Percentiles rank a stretch among this genome's conserved stretches.
Conservation (phyloP, 2,329 filamentous ascomycete genomes). For the Claviceps sp. region DNA sequence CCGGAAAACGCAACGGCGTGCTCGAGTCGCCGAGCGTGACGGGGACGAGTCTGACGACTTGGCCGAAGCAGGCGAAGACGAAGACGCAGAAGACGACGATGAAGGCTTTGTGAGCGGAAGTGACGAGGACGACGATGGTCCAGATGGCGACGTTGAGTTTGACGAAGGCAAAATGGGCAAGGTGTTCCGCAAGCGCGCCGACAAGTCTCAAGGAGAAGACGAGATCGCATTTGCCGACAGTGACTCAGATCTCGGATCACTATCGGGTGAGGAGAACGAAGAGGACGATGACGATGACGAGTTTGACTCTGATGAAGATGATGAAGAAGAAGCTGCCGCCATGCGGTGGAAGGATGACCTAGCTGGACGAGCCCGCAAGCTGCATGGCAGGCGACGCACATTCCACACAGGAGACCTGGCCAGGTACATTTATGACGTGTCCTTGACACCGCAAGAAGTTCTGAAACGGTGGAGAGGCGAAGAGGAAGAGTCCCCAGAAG, state of each 20-base stretch:
- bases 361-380: conserved; percentile 54
- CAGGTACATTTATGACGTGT: conserved; percentile 77
- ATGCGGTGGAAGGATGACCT: conserved; percentile 84
- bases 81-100: conserved; percentile 13
- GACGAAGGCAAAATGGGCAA: conserved; percentile 46
- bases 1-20: conserved; percentile 43
- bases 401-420: conserved; percentile 76
- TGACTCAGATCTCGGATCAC: conserved; percentile 86
- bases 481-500: conserved; percentile 38
- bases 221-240: conserved; percentile 89
- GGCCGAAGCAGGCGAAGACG: conserved; percentile 24
- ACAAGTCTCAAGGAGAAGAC: conserved; percentile 43
- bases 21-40: conserved; percentile 46
- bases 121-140: conserved; percentile 32
- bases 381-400: conserved; percentile 56
- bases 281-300: conserved; percentile 31
- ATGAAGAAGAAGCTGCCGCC: conserved; percentile 58
- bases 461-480: conserved; percentile 70
- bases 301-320: conserved; percentile 26
- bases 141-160: conserved; percentile 41
- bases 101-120: conserved; percentile 43
- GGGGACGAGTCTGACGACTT: conserved; percentile 40
- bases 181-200: conserved; percentile 40
- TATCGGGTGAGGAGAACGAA: conserved; percentile 45
- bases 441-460: conserved; percentile 61